These are phyloP conservation scores for Furcasterigmium furcatum DNA, from an alignment of 2,329 filamentous ascomycete species.

Conservation along the genomic window DNA sequence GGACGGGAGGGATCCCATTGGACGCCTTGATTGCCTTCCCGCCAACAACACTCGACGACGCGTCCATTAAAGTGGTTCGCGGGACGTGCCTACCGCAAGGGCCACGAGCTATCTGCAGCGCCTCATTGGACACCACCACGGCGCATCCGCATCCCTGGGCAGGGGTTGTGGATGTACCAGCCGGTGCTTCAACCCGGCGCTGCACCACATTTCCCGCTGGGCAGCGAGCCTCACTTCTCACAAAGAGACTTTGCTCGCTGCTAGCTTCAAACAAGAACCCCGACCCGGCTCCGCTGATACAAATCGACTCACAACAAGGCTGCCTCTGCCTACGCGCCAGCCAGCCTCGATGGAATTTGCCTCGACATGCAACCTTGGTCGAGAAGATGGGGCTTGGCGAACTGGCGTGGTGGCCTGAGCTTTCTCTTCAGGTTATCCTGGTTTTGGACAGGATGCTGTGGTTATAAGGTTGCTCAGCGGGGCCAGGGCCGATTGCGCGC, in stretches of 20 bases:
- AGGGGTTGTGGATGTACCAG: not conserved
- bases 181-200: not conserved
- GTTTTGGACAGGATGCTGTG: too few relatives aligned
- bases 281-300: not conserved
- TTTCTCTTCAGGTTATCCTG: too few relatives aligned
- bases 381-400: too few relatives aligned
- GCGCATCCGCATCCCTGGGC: not conserved
- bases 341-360: too few relatives aligned
- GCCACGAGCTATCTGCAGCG: too few relatives aligned
- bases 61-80: constrained; percentile 4
- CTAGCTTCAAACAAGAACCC: constrained; percentile 3
- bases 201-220: not conserved
- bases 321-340: too few relatives aligned
- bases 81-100: not conserved
- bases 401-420: too few relatives aligned
- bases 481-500: too few relatives aligned
- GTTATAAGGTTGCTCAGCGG: too few relatives aligned
- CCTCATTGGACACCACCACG: not conserved
- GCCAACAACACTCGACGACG: constrained; percentile 5
- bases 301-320: too few relatives aligned
- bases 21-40: not conserved
- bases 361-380: too few relatives aligned
- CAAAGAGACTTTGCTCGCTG: not conserved
- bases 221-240: not conserved
- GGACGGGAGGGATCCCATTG: not conserved